Evolutionary conservation across 805 yeast genomes (phyloP).

Genomic region (Saccharomyces mikatae): DNA sequence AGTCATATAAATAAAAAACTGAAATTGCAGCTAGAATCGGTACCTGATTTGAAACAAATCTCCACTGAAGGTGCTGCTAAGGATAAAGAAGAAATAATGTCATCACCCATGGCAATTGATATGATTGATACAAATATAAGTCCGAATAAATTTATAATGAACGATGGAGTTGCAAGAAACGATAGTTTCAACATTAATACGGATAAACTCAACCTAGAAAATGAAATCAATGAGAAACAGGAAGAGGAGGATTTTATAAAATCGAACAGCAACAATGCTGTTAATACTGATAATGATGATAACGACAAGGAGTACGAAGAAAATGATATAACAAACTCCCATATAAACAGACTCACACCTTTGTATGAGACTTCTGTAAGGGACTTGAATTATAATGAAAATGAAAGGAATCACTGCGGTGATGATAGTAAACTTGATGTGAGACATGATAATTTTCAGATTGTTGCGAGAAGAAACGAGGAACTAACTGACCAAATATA

Average conservation of each 20-base stretch:
- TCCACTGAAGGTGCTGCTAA: neutral
- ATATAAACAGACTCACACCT: neutral
- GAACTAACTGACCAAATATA: slow-evolving; percentile 16
- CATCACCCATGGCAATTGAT: slow-evolving; percentile 24
- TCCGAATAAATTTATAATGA: slow-evolving; percentile 1
- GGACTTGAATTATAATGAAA: neutral
- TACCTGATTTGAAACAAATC: slow-evolving; percentile 14
- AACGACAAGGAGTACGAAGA: slow-evolving; percentile 16
- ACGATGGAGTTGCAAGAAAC: neutral
- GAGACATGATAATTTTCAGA: slow-evolving; percentile 5
- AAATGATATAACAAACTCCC: neutral
- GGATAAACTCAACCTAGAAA: neutral
- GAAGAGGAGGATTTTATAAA: neutral
- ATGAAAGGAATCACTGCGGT: neutral
- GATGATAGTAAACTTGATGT: neutral
- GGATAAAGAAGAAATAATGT: neutral
- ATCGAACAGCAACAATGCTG: neutral
- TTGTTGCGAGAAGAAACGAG: slow-evolving; percentile 16
- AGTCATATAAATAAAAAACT: slow-evolving; percentile 12
- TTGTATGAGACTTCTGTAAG: neutral
- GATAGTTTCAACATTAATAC: neutral
- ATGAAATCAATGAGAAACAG: neutral
- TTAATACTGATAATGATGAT: slow-evolving; percentile 4
- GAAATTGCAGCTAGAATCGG: slow-evolving; percentile 12
- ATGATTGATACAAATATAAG: slow-evolving; percentile 15